Base-by-base conservation (phyloP, 1,139 yeast species). In the Hyphopichia khmerensis region DNA sequence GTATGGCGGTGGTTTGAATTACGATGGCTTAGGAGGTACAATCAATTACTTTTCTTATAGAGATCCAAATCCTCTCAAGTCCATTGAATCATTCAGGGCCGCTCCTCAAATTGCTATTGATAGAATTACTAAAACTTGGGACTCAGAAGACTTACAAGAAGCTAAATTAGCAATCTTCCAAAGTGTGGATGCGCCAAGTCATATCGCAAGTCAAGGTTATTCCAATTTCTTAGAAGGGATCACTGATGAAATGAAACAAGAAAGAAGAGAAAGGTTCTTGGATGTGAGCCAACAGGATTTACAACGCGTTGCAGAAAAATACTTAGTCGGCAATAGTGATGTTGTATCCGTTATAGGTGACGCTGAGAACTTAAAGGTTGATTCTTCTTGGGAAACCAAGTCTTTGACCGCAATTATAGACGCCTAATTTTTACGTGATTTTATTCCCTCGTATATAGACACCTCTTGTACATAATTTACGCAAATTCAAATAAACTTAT, bases 391-490 rank as follows among this genome's bases (percentile, higher is more conserved):
- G 73, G 41, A 44, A 4, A 52, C 66, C 15, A 58, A 56, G 43
- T 50, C 59, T 18, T 48, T 48, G 36, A 42, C 30, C 10, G 26
- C 40, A 9, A 35, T 26, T 7, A 16, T 16, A 7, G 38, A 35
- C 4, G 30, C 93, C 98, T 60, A 93, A 98, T 0, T 95, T 91
- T 10, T 99, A 98, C 87, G 93, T 84, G 60, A 95, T 72, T 29
- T 99, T 99, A 65, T 93, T 93, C 59, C 93, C 99, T 8, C 96
- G 86, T 17, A 91, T 87, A 60, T 93, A 93, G 7, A 96, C 88
- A 50, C 75, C 69, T 43, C 97, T 11, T 26, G 29, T 26, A 26
- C 5, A 26, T 26, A 21, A 21, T 21, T 6, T 21, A 21, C 24
- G 24, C n/a, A n/a, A n/a, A n/a, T 21, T 21, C 8, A 21, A 21